Evolutionary conservation across 352 stramenopile species (phyloP).

Genomic region (Phytophthora quininea): DNA sequence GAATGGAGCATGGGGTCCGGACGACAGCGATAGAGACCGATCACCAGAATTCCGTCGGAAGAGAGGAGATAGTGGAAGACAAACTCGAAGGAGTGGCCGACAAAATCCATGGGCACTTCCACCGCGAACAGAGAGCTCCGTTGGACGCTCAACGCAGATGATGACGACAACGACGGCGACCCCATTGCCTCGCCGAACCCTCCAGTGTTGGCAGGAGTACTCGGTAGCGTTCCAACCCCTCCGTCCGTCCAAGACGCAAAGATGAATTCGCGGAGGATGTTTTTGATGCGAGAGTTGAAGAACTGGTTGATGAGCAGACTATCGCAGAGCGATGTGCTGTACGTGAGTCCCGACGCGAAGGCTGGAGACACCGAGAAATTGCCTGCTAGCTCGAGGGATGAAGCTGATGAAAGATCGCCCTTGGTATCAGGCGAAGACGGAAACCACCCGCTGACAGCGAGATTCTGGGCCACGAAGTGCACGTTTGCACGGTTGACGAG

Average conservation of each 20-base stretch:
- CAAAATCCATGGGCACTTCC: slow-evolving; percentile 78
- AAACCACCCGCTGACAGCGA: slow-evolving; percentile 77
- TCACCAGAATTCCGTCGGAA: slow-evolving; percentile 73
- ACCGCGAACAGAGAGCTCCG: slow-evolving; percentile 82
- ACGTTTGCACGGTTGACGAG: slow-evolving; percentile 81
- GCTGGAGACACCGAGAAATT: slow-evolving; percentile 76
- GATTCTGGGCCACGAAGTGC: slow-evolving; percentile 82
- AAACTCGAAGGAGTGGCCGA: slow-evolving; percentile 80
- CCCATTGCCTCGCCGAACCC: slow-evolving; percentile 17
- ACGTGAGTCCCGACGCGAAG: slow-evolving; percentile 79
- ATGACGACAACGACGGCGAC: slow-evolving; percentile 30
- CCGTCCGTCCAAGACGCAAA: slow-evolving; percentile 81
- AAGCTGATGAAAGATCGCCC: slow-evolving; percentile 36
- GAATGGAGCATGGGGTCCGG: slow-evolving; percentile 47
- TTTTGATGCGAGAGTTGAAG: slow-evolving; percentile 88
- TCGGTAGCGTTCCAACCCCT: slow-evolving; percentile 25
- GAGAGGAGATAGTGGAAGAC: slow-evolving; percentile 83
- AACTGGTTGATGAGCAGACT: slow-evolving; percentile 89
- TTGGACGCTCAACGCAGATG: slow-evolving; percentile 44
- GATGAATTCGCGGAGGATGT: slow-evolving; percentile 84
- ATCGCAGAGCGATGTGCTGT: slow-evolving; percentile 86
- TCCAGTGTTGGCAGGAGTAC: slow-evolving; percentile 15
- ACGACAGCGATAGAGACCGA: slow-evolving; percentile 78
- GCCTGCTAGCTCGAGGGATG: slow-evolving; percentile 56
- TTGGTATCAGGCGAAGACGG: slow-evolving; percentile 33